Evolutionary conservation across 495 filamentous ascomycete genomes (phyloP), one percentile per base, ranked within the genome.

Genomic region (Penicillium tannophilum): DNA sequence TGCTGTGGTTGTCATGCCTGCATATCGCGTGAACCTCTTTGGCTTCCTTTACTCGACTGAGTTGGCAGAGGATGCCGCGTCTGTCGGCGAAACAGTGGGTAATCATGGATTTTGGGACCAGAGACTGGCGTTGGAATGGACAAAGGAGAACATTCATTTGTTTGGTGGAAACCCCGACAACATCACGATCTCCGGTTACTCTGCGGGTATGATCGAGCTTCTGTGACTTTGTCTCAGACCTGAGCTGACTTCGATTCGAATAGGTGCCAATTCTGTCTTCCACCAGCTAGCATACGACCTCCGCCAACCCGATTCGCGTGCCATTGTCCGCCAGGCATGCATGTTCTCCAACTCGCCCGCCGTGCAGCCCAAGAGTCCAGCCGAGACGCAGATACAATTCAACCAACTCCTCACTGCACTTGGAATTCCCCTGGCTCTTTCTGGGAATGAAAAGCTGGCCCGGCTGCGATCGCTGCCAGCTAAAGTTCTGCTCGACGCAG

Each of bases 81-180:
- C 81, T 14, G 66, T 59, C 2, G 59, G 60, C 0, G 73, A 79
- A 24, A 67, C 71, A 6, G 63, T 67, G 4, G 75, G 88, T 23
- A 91, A 91, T 63, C 69, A 88, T 30, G 88, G 88, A 6, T 76
- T 91, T 61, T 84, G 83, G 73, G 88, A 91, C 65, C 88, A 90
- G 64, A 77, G 82, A 57, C 64, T 84, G 28, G 70, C 84, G 45
- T 71, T 91, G 20, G 78, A 87, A 70, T 91, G 88, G 88, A 83
- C 87, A 1, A 72, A 76, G 59, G 75, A 84, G 35, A 86, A 88
- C 64, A 81, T 85, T 45, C 72, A 66, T 20, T 73, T 77, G 0
- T 86, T 91, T 64, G 86, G 86, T 0, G 88, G 88, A 2, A 82
- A 90, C 68, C 68, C 78, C 1, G 70, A 78, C 11, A 82, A 86